Evolutionary conservation across 228 moss, liverwort and hornwort genomes (phyloP), one percentile per base, ranked within the genome.

Genomic region (Sphagnum magellanicum): DNA sequence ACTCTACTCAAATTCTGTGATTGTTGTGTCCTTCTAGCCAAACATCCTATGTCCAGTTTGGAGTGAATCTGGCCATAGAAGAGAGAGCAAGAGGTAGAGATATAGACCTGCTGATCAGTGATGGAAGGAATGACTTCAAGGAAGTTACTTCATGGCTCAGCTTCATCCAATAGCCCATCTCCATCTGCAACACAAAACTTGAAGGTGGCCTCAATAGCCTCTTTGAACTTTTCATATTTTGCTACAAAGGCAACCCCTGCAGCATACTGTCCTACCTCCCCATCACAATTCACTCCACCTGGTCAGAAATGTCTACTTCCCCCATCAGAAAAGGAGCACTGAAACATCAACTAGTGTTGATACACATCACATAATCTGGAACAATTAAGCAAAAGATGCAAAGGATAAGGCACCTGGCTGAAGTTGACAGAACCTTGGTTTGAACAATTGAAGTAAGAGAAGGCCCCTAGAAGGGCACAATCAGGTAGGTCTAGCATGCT

Each of bases 241-340:
- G 81, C 71, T 72, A 93, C 72, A 67, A 88, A 97, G 16, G 97
- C 90, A 68, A 91, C 77, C 13, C 91, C 97, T 73, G 87, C 79
- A 59, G 88, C 84, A 77, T 88, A 93, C 97, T 91, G 88, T 68
- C 78, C 59, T 51, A 47, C 60, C 61, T 67, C 52, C 61, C 76
- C 71, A 79, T 58, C 63, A 61, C 67, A 58, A 71, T 72, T 70
- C 64, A 52, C 59, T 51, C 51, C 72, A 74, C 46, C 69, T 49
- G 57, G 16, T 73, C 58, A 69, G 51, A 10, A 16, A 59, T 16
- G 47, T 63, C 63, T 63, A 3, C 9, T 16, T 32, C 32, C 32
- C 32, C 32, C 3, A 32, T 32, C 32, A 32, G 32, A 32, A 32
- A 32, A 32, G 32, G 32, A 32, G 32, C 32, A 32, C 32, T 32